Conservation (phyloP, 2,329 filamentous ascomycete genomes). For the Aureobasidium subglaciale region DNA sequence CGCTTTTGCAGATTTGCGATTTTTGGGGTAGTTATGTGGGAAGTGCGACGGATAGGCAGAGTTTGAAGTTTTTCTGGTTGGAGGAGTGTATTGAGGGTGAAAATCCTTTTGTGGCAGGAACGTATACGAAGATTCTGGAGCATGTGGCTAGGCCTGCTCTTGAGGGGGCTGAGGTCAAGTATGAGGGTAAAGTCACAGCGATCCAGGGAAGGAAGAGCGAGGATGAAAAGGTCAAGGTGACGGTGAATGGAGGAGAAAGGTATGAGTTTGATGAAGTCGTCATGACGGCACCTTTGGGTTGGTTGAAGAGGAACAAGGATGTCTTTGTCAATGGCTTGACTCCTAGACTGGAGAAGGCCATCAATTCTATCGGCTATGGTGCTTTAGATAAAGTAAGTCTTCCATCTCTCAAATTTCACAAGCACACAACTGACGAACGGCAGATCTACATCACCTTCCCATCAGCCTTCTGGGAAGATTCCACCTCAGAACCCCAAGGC, state of each 20-base stretch:
- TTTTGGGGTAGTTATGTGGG: slow-evolving; percentile 68
- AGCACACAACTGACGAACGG: not conserved
- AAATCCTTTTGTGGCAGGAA: slow-evolving; percentile 56
- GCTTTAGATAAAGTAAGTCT: slow-evolving; percentile 18
- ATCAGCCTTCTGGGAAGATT: slow-evolving; percentile 21
- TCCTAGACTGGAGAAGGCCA: slow-evolving; percentile 35
- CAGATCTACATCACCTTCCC: slow-evolving; percentile 55
- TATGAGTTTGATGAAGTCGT: slow-evolving; percentile 46
- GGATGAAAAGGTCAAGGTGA: slow-evolving; percentile 49
- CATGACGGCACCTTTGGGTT: slow-evolving; percentile 47
- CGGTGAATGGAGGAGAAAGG: slow-evolving; percentile 29
- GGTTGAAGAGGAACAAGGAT: slow-evolving; percentile 43
- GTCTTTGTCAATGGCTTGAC: slow-evolving; percentile 42
- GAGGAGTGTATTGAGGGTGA: slow-evolving; percentile 71
- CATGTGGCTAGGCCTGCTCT: slow-evolving; percentile 52
- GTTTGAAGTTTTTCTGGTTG: slow-evolving; percentile 69
- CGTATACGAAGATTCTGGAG: slow-evolving; percentile 53
- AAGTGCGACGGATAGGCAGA: slow-evolving; percentile 56
- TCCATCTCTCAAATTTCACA: not conserved
- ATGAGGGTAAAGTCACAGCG: slow-evolving; percentile 41
- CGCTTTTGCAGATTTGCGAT: slow-evolving; percentile 48
- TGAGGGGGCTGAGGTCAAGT: slow-evolving; percentile 48
- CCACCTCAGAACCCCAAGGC: not conserved
- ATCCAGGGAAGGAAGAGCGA: slow-evolving; percentile 31
- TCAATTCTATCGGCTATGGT: slow-evolving; percentile 29